Evolutionary conservation across 106 monocot species (phyloP).

Genomic region (Platanthera zijinensis): DNA sequence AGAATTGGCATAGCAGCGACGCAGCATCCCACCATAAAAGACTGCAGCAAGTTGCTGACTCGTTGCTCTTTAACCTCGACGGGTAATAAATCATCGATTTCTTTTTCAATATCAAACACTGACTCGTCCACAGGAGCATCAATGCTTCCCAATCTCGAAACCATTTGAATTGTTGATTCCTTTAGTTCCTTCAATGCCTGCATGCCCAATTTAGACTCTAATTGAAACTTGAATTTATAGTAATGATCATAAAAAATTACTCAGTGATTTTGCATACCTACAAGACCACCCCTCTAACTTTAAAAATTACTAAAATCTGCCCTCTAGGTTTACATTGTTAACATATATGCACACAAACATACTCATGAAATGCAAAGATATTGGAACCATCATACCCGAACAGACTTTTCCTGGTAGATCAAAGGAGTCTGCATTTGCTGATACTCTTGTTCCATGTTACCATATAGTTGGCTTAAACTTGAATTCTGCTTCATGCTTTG

Average conservation of each 20-base stretch:
- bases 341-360: not conserved
- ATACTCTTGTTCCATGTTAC: conserved; percentile 76
- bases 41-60: conserved; percentile 69
- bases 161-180: conserved; percentile 68
- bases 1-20: conserved; percentile 76
- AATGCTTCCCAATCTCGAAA: conserved; percentile 54
- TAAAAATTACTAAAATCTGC: no score
- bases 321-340: no score
- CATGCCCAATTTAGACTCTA: not conserved
- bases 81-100: conserved; percentile 78
- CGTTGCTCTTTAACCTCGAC: conserved; percentile 88
- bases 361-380: not conserved
- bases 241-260: no score
- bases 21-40: conserved; percentile 66
- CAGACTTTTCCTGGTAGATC: conserved; percentile 48
- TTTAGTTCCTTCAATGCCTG: conserved; percentile 67
- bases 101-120: conserved; percentile 74
- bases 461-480: conserved; percentile 70
- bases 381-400: conserved; percentile 19
- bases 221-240: not conserved
- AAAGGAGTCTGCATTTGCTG: conserved; percentile 83
- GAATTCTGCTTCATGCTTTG: conserved; percentile 61
- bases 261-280: no score
- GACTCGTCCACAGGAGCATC: conserved; percentile 76
- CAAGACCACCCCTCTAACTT: no score